Conservation (phyloP, 2,329 filamentous ascomycete species). For the Teratosphaeria destructans region DNA sequence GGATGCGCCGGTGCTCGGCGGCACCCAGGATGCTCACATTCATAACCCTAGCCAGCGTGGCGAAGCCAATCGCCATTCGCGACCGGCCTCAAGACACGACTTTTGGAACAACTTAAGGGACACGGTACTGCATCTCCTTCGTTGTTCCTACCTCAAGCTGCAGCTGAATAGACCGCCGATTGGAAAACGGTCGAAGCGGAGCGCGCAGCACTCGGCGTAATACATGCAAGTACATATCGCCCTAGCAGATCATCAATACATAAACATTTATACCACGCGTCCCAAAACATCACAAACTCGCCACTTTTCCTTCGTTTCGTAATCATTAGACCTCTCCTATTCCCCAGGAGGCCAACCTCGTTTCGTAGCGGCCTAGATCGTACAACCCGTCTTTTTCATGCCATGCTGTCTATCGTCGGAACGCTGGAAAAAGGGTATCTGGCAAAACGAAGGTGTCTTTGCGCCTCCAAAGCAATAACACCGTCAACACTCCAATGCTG, state of each 20-base stretch:
- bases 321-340: neutral
- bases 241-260: neutral
- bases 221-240: neutral
- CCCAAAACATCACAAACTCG: neutral
- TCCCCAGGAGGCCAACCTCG: neutral
- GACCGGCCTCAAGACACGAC: neutral
- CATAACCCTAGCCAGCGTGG: neutral
- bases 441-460: constrained; percentile 9
- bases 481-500: neutral
- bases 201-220: neutral
- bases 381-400: constrained; percentile 1
- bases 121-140: too few species aligned
- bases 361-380: constrained; percentile 1
- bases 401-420: constrained; percentile 8
- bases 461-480: constrained; percentile 5
- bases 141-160: too few species aligned
- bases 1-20: neutral
- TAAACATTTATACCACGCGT: neutral
- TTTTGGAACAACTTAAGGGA: too few species aligned
- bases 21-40: neutral
- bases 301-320: neutral
- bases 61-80: neutral
- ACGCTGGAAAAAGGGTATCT: constrained; percentile 21
- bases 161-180: too few species aligned
- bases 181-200: neutral